Evolutionary conservation across 306 rosid genomes (phyloP).

Genomic region (Parietaria judaica): DNA sequence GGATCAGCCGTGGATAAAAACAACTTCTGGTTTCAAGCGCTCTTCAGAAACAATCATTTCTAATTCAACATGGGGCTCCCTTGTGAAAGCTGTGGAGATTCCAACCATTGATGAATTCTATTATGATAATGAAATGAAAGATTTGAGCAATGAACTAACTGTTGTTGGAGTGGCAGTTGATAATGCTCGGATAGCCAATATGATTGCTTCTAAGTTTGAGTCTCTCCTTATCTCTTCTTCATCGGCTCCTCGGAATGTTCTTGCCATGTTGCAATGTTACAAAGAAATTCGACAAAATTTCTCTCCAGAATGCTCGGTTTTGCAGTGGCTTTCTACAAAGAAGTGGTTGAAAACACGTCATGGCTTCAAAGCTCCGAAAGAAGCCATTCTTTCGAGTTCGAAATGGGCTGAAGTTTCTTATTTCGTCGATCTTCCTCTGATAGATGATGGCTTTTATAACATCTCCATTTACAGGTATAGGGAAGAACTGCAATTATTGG

Average conservation of each 20-base stretch:
- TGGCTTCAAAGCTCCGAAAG: constrained; percentile 22
- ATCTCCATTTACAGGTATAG: constrained; percentile 7
- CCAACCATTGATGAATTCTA: constrained; percentile 18
- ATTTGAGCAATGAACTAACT: constrained; percentile 9
- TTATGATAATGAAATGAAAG: constrained; percentile 1
- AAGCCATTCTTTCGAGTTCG: constrained; percentile 14
- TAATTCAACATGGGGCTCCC: constrained; percentile 7
- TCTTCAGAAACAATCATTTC: constrained; percentile 15
- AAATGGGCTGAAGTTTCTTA: constrained; percentile 14
- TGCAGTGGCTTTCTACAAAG: constrained; percentile 11
- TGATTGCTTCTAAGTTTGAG: constrained; percentile 9
- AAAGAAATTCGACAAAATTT: constrained; percentile 5
- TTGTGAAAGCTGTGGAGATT: constrained; percentile 8
- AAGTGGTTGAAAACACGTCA: constrained; percentile 24
- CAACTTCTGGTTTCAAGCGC: constrained; percentile 12
- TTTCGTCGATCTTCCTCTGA: constrained; percentile 18
- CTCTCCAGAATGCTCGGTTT: not conserved
- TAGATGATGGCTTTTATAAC: constrained; percentile 16
- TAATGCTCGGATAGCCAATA: not conserved
- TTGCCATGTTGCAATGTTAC: constrained; percentile 7
- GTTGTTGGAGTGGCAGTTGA: constrained; percentile 19
- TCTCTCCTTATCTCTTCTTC: constrained; percentile 1
- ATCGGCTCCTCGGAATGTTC: constrained; percentile 9
- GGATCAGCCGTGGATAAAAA: constrained; percentile 8
- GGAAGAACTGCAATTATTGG: constrained; percentile 20